Percentiles rank a stretch among this genome's conserved stretches.
Evolutionary conservation across 2,329 filamentous ascomycete genomes (phyloP).

Genomic region (Xylaria digitata): DNA sequence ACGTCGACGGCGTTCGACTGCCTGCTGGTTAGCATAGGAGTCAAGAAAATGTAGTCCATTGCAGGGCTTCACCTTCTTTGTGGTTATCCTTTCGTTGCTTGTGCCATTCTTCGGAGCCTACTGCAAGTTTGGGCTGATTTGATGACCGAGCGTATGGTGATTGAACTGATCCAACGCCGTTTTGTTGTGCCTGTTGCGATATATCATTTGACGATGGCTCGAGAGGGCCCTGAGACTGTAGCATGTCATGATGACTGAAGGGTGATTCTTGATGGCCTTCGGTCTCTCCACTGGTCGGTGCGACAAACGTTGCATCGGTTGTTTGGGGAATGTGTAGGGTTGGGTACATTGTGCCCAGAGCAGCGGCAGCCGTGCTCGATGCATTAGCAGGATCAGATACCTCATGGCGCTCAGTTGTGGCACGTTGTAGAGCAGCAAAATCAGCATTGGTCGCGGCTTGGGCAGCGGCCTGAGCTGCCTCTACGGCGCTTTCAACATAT

Average conservation of each 20-base stretch:
- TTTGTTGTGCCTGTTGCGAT: conserved; percentile 50
- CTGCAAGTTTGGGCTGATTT: conserved; percentile 76
- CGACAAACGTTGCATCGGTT: conserved; percentile 70
- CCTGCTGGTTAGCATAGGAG: conserved; percentile 38
- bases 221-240: conserved; percentile 53
- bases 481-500: conserved; percentile 67
- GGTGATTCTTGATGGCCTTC: conserved; percentile 53
- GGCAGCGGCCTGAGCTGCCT: conserved; percentile 56
- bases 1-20: conserved; percentile 93
- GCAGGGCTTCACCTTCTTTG: conserved; percentile 80
- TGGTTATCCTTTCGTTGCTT: conserved; percentile 97
- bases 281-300: conserved; percentile 57
- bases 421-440: conserved; percentile 68
- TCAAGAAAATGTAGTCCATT: not conserved
- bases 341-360: conserved; percentile 68
- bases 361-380: conserved; percentile 69
- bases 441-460: conserved; percentile 60
- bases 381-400: conserved; percentile 63
- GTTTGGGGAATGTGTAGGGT: conserved; percentile 68
- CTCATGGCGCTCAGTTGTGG: conserved; percentile 60
- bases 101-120: conserved; percentile 98
- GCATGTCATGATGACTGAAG: conserved; percentile 51
- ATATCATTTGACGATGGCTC: conserved; percentile 48
- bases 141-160: conserved; percentile 51
- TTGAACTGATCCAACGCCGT: conserved; percentile 53